Evolutionary conservation across 495 filamentous ascomycete genomes (phyloP).

Genomic region (Aeminium ludgeri): DNA sequence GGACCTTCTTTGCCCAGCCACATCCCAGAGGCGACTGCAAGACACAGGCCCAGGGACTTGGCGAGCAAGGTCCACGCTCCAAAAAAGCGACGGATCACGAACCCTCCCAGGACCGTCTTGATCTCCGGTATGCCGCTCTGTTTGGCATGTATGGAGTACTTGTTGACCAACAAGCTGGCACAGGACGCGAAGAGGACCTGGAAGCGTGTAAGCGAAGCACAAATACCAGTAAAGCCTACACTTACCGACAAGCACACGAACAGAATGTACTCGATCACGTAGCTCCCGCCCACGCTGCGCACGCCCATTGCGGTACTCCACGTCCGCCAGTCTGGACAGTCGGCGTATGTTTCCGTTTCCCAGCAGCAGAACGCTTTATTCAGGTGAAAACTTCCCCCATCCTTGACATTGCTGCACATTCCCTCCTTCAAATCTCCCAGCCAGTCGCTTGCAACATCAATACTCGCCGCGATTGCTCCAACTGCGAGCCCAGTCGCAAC

Average conservation of each 20-base stretch:
- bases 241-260: constrained; percentile 63
- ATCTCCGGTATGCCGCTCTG: constrained; percentile 98
- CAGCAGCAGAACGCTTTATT: constrained; percentile 84
- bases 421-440: constrained; percentile 86
- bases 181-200: constrained; percentile 65
- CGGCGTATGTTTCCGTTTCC: constrained; percentile 45
- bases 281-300: constrained; percentile 47
- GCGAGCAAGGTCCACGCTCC: constrained; percentile 83
- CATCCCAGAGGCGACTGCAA: constrained; percentile 86
- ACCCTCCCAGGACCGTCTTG: constrained; percentile 89
- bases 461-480: constrained; percentile 68
- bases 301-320: constrained; percentile 65
- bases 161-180: constrained; percentile 64
- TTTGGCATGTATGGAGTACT: constrained; percentile 75
- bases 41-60: constrained; percentile 81
- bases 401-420: constrained; percentile 55
- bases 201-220: constrained; percentile 8
- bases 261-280: constrained; percentile 70
- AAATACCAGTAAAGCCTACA: background rate
- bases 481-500: constrained; percentile 64
- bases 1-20: constrained; percentile 99
- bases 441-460: constrained; percentile 91
- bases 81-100: constrained; percentile 82
- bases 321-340: constrained; percentile 69
- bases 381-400: constrained; percentile 75